Evolutionary conservation across 2,329 filamentous ascomycete genomes (phyloP).

Genomic region (Sporothrix sp.): DNA sequence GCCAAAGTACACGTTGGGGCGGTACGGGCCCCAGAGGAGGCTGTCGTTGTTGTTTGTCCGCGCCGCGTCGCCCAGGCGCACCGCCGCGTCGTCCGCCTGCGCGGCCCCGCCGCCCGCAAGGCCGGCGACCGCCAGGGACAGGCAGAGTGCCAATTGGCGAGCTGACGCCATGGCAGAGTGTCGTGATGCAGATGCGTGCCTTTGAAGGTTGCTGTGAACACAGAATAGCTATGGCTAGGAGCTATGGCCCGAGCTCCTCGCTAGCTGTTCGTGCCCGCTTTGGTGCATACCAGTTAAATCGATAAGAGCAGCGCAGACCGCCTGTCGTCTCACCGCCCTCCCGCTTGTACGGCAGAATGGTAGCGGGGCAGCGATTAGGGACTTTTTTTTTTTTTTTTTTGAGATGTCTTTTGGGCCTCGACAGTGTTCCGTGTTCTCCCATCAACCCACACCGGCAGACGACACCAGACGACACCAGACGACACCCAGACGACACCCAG

Average conservation of each 20-base stretch:
- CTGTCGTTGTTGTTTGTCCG: constrained; percentile 60
- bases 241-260: too few species aligned
- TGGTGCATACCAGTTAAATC: too few species aligned
- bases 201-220: too few species aligned
- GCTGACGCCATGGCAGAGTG: too few species aligned
- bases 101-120: constrained; percentile 16
- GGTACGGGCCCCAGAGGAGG: constrained; percentile 91
- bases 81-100: constrained; percentile 24
- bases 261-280: too few species aligned
- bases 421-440: not conserved
- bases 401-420: not conserved
- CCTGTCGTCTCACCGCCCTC: constrained; percentile 12
- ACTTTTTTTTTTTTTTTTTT: constrained; percentile 7
- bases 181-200: too few species aligned
- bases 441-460: not conserved
- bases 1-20: constrained; percentile 90
- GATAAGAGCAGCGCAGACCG: too few species aligned
- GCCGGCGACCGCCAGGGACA: not conserved
- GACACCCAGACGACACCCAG: not conserved
- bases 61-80: constrained; percentile 40
- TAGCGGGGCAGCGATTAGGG: constrained; percentile 1
- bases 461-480: too few species aligned
- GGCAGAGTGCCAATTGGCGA: too few species aligned
- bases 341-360: constrained; percentile 1
- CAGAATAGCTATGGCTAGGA: too few species aligned